These are phyloP conservation scores for Xylariaceae sp. DNA, from an alignment of 2,329 filamentous ascomycete species.

Conservation along the genomic window DNA sequence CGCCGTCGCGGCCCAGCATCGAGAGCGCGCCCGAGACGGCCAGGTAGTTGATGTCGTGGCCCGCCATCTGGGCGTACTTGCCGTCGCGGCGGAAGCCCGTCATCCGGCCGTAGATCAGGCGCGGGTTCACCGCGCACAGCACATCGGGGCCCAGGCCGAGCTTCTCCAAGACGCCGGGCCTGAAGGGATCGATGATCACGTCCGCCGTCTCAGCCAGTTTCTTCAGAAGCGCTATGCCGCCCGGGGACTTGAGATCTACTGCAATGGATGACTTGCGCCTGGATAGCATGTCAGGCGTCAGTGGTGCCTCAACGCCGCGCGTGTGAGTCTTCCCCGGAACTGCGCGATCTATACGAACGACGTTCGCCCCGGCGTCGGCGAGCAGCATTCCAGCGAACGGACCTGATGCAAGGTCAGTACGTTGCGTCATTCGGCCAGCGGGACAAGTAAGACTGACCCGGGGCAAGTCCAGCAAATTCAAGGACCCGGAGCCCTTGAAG, in stretches of 20 bases:
- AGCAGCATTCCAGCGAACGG: slow-evolving; percentile 86
- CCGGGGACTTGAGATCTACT: slow-evolving; percentile 65
- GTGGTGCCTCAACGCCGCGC: slow-evolving; percentile 24
- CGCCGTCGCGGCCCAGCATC: slow-evolving; percentile 62
- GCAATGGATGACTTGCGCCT: slow-evolving; percentile 75
- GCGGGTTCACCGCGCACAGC: slow-evolving; percentile 60
- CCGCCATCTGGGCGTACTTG: slow-evolving; percentile 78
- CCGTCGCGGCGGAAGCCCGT: slow-evolving; percentile 87
- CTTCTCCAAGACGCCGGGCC: slow-evolving; percentile 82
- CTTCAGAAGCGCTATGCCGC: slow-evolving; percentile 59
- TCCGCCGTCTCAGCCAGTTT: slow-evolving; percentile 58
- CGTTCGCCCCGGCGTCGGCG: slow-evolving; percentile 79
- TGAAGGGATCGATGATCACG: slow-evolving; percentile 86
- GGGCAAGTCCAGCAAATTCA: slow-evolving; percentile 55
- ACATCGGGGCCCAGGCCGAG: slow-evolving; percentile 67
- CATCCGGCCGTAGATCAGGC: slow-evolving; percentile 75
- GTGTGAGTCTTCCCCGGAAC: slow-evolving; percentile 34
- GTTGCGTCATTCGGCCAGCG: neutral
- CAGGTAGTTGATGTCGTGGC: slow-evolving; percentile 95
- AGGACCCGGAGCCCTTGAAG: slow-evolving; percentile 48
- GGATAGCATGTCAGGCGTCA: slow-evolving; percentile 64
- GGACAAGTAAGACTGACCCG: slow-evolving; percentile 33
- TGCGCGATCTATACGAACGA: slow-evolving; percentile 75
- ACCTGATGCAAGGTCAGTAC: slow-evolving; percentile 38
- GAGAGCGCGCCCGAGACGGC: slow-evolving; percentile 74